phyloP scores from a whole-genome alignment of 148 eudicot species.

The Nepenthes gracilis region DNA sequence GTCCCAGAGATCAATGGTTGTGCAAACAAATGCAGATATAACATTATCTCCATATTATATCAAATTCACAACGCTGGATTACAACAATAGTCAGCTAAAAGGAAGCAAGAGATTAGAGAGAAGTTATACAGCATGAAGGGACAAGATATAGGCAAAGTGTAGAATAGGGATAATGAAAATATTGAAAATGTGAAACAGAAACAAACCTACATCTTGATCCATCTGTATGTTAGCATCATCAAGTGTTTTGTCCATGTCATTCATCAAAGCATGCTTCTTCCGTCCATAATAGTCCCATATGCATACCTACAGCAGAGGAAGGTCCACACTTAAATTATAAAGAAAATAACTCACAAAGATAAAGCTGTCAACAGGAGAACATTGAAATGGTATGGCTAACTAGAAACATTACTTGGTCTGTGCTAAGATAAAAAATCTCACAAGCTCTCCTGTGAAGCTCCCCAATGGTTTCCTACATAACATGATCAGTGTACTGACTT shows the following conservation, averaged over 20 bases:
- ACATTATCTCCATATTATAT: neutral
- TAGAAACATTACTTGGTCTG: conserved; percentile 54
- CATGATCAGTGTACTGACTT: neutral
- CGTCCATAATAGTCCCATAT: conserved; percentile 83
- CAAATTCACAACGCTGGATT: neutral
- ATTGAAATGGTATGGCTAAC: neutral
- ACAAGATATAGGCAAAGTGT: neutral
- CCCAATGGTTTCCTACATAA: conserved; percentile 72
- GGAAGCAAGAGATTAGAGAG: neutral
- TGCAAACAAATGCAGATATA: too few species aligned
- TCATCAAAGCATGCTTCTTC: conserved; percentile 70
- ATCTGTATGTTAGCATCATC: conserved; percentile 93
- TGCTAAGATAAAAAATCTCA: conserved; percentile 63
- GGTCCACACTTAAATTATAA: neutral
- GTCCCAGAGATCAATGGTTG: too few species aligned
- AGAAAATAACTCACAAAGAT: neutral
- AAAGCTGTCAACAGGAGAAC: neutral
- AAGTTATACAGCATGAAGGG: too few species aligned
- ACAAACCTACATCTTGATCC: conserved; percentile 85
- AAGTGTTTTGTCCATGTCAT: conserved; percentile 79
- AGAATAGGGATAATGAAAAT: neutral
- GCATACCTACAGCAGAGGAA: conserved; percentile 35
- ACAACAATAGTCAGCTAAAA: neutral
- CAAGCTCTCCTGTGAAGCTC: conserved; percentile 83
- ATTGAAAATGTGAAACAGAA: neutral